These are phyloP conservation scores for Cordyceps militaris DNA, from an alignment of 2,329 filamentous ascomycete species.

Conservation along the genomic window DNA sequence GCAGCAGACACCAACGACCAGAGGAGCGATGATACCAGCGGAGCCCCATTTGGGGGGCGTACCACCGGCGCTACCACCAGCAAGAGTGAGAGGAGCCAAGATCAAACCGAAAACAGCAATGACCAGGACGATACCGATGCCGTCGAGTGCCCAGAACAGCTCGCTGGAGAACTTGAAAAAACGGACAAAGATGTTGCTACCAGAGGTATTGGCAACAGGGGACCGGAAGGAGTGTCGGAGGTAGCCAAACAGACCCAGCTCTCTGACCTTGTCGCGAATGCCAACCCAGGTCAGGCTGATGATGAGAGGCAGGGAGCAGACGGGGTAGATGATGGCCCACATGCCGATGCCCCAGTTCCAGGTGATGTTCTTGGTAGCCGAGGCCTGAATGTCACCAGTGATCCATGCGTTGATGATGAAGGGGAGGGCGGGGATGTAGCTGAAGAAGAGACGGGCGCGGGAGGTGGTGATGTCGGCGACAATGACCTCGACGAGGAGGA, in stretches of 20 bases:
- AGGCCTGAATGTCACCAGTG: conserved; percentile 46
- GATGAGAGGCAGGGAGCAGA: conserved; percentile 50
- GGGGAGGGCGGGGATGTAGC: conserved; percentile 52
- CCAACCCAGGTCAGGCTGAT: conserved; percentile 42
- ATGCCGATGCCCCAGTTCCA: conserved; percentile 61
- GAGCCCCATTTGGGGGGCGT: conserved; percentile 28
- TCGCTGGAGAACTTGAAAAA: conserved; percentile 23
- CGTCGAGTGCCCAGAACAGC: conserved; percentile 41
- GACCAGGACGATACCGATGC: conserved; percentile 37
- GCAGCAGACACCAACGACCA: conserved; percentile 38
- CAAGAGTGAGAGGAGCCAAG: conserved; percentile 38
- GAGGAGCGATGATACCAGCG: conserved; percentile 35
- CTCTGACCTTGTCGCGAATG: conserved; percentile 39
- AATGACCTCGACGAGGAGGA: conserved; percentile 57
- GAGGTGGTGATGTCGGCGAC: conserved; percentile 58
- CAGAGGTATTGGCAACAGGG: conserved; percentile 12
- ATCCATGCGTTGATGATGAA: conserved; percentile 62
- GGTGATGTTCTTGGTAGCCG: conserved; percentile 40
- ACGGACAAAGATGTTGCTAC: neutral
- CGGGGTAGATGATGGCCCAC: conserved; percentile 57
- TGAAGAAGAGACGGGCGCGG: conserved; percentile 56
- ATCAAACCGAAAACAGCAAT: conserved; percentile 41
- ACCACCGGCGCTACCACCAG: conserved; percentile 29
- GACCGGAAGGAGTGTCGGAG: conserved; percentile 29
- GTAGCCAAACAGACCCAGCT: conserved; percentile 37